These are phyloP conservation scores for Capsella rubella DNA, from an alignment of 441 rosid species.

Conservation along the genomic window DNA sequence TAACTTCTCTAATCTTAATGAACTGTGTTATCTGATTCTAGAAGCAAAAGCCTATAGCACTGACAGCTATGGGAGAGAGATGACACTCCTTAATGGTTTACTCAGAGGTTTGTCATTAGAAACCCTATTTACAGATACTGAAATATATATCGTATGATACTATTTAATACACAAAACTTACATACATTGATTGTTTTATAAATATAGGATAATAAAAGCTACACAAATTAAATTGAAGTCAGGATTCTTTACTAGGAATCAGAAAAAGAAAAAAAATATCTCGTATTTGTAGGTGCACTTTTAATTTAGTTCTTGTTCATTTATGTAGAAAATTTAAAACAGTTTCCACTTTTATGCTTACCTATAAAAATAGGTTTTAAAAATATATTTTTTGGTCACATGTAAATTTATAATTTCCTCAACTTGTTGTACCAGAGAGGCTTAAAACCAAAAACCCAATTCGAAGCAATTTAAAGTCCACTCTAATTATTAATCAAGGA, in stretches of 20 bases:
- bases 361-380: neutral
- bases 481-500: neutral
- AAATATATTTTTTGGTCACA: neutral
- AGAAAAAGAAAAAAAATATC: neutral
- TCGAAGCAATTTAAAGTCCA: conserved; percentile 13
- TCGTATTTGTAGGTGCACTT: conserved; percentile 28
- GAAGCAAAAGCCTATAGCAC: conserved; percentile 29
- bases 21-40: conserved; percentile 35
- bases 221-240: conserved; percentile 19
- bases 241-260: conserved; percentile 42
- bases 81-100: conserved; percentile 42
- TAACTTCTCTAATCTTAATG: conserved; percentile 31
- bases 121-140: conserved; percentile 36
- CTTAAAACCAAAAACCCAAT: conserved; percentile 1
- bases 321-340: neutral
- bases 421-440: neutral
- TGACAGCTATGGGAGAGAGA: conserved; percentile 30
- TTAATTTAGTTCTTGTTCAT: conserved; percentile 26
- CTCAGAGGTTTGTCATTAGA: conserved; percentile 38
- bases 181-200: conserved; percentile 27
- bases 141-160: conserved; percentile 17
- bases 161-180: conserved; percentile 7
- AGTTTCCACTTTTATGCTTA: neutral
- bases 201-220: conserved; percentile 23
- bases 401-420: neutral